Evolutionary conservation across 345 rosid species (phyloP).

Genomic region (Firmiana major): DNA sequence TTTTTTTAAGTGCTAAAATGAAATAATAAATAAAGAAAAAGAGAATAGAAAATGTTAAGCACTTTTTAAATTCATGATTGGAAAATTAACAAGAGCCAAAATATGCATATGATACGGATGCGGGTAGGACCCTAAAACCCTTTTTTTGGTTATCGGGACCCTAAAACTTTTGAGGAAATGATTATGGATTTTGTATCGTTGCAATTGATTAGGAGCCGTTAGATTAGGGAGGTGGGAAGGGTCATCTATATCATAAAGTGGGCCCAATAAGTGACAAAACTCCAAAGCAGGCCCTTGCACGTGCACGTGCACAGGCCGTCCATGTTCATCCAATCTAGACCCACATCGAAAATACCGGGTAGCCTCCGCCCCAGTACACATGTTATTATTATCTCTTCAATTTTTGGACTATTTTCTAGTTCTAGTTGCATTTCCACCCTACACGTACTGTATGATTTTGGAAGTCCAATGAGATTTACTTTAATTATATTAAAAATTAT

Average conservation of each 20-base stretch:
- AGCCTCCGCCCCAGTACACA: background rate
- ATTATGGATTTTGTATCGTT: conserved; percentile 1
- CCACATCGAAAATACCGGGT: background rate
- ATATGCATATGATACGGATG: background rate
- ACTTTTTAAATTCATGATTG: background rate
- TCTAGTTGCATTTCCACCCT: conserved; percentile 15
- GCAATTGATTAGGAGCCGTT: conserved; percentile 31
- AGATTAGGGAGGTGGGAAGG: conserved; percentile 19
- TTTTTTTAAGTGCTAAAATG: too few relatives aligned
- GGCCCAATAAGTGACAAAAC: background rate
- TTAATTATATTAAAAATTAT: too few relatives aligned
- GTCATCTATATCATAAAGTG: background rate
- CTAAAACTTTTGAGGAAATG: conserved; percentile 4
- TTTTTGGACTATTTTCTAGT: background rate
- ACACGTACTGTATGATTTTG: too few relatives aligned
- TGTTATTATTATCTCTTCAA: background rate
- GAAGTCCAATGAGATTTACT: too few relatives aligned
- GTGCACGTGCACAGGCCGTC: conserved; percentile 27
- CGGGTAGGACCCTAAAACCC: conserved; percentile 16
- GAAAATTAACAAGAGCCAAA: background rate
- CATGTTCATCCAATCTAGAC: conserved; percentile 5
- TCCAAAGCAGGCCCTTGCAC: background rate
- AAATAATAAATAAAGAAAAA: background rate
- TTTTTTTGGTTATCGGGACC: too few relatives aligned
- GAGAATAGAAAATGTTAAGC: background rate